Evolutionary conservation across 352 stramenopile species (phyloP).

Genomic region (Saprolegnia parasitica): DNA sequence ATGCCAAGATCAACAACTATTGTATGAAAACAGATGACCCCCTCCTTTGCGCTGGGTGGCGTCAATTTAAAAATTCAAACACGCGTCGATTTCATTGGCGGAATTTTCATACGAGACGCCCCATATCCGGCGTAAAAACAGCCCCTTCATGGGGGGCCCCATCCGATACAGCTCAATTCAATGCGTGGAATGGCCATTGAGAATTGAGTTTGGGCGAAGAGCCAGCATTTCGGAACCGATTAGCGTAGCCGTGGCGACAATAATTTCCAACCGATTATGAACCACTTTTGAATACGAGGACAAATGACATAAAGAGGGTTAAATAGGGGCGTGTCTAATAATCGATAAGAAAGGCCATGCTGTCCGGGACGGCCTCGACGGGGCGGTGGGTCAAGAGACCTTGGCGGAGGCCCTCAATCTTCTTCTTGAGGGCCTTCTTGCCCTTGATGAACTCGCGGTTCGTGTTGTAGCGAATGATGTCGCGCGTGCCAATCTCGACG

Average conservation of each 20-base stretch:
- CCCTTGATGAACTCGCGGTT: conserved; percentile 24
- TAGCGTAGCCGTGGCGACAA: not conserved
- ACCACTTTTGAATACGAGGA: not conserved
- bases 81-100: conserved; percentile 5
- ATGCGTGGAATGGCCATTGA: not conserved
- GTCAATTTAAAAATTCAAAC: conserved; percentile 29
- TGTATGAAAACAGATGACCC: not conserved
- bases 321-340: conserved; percentile 4
- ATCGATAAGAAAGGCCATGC: conserved; percentile 24
- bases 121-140: not conserved
- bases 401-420: conserved; percentile 17
- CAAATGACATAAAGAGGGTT: not conserved
- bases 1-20: not conserved
- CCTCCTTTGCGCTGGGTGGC: not conserved
- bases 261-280: not conserved
- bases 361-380: conserved; percentile 15
- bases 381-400: conserved; percentile 20
- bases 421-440: conserved; percentile 22
- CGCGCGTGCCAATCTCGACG: conserved; percentile 8
- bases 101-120: conserved; percentile 2
- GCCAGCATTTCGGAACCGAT: not conserved
- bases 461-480: conserved; percentile 28
- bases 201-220: conserved; percentile 8
- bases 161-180: not conserved
- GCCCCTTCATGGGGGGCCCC: not conserved